Base-by-base conservation (phyloP, 2,329 filamentous ascomycete genomes). In the Ceratocystis diversiconidia region DNA sequence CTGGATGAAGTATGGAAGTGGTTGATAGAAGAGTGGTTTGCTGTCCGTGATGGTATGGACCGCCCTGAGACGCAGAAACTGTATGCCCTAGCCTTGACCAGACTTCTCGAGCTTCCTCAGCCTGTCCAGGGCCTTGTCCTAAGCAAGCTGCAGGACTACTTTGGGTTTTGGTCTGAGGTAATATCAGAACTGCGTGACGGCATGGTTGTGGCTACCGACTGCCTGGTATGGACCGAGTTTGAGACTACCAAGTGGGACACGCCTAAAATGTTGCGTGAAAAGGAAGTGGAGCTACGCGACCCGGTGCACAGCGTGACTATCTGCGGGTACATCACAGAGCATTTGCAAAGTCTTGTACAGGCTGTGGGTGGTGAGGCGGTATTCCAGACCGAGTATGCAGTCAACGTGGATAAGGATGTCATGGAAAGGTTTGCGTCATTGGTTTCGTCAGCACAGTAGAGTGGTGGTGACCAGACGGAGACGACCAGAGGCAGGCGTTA, bases 381-480 rank as follows among this genome's bases (percentile, higher is more conserved):
- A 2, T 92, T 94, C 73, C 80, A 86, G 72, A 79, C 82, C 65
- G 79, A 86, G 62, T 92, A 86, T 83, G 75, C 85, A 15, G 79
- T 79, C n/a, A 88, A 91, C 68, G 87, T 94, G 30, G 89, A 94
- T 73, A 80, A 79, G 70, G 85, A 91, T 67, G 82, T 92, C 17
- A 70, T 92, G 68, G 77, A 77, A 10, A 82, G 79, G n/a, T 92
- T 91, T 72, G 52, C 52, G 10, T 57, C 52, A 17, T 32, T 57
- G 25, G 52, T 57, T n/a, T 57, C 52, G 28, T 32, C 17, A 28
- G 12, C 52, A 30, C 52, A 32, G 25, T 57, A 57, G 52, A 17
- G 48, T 22, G 17, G 52, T 57, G 52, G 28, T 32, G 52, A 17
- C 28, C 6, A 17, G 28, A 30, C 3, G 12, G 30, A 32, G 52